Conservation (phyloP, 345 rosid species). For the Dovyalis caffra region DNA sequence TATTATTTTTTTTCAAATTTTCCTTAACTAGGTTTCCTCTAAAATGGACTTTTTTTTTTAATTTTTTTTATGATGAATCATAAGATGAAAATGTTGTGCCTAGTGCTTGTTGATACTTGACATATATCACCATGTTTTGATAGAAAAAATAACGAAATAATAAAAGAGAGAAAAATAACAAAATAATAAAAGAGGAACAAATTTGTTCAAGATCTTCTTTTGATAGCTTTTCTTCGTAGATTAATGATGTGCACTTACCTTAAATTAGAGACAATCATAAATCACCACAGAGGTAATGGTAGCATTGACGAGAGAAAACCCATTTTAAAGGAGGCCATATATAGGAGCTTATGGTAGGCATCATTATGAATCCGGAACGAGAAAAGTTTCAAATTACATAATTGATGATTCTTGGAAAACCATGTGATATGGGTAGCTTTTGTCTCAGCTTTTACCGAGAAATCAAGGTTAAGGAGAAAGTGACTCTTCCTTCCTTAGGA, state of each 20-base stretch:
- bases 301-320: neutral
- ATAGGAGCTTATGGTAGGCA: neutral
- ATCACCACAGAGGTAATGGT: neutral
- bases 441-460: slow-evolving; percentile 3
- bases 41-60: too few species aligned
- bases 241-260: neutral
- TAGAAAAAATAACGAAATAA: too few species aligned
- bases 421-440: slow-evolving; percentile 27
- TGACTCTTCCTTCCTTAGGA: neutral
- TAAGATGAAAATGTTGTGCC: too few species aligned
- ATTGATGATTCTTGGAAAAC: neutral
- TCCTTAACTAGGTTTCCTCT: too few species aligned
- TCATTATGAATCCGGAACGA: neutral
- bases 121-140: too few species aligned
- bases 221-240: neutral
- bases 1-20: too few species aligned
- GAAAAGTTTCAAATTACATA: neutral
- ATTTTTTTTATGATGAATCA: too few species aligned
- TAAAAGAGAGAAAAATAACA: too few species aligned
- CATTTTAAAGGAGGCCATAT: neutral
- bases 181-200: neutral
- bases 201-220: neutral
- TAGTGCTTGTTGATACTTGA: too few species aligned
- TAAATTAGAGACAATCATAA: neutral
- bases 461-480: neutral